A percentile compares a stretch with the other conserved stretches of the same genome.
phyloP scores from a whole-genome alignment of 2,329 filamentous ascomycete species.

The Aspergillus aculeatinus region DNA sequence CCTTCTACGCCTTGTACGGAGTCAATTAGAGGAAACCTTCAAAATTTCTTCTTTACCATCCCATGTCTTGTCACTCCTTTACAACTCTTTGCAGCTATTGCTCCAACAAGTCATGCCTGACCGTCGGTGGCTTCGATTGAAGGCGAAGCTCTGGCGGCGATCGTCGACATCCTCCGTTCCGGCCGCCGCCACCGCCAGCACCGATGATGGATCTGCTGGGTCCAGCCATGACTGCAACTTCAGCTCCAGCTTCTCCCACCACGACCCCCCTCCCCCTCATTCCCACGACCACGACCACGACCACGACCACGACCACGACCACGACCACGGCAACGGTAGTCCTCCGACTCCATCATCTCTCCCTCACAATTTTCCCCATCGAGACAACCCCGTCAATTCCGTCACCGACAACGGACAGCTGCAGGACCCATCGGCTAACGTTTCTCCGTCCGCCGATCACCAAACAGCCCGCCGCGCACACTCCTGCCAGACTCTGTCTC shows the following conservation, averaged over 20 bases:
- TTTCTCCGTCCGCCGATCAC: neutral
- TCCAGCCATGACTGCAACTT: slow-evolving; percentile 7
- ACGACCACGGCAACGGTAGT: neutral
- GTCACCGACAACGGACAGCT: neutral
- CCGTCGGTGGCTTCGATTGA: slow-evolving; percentile 36
- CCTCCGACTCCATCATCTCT: neutral
- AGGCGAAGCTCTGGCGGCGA: slow-evolving; percentile 39
- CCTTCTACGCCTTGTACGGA: neutral
- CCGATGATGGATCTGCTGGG: neutral
- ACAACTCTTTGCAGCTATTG: neutral
- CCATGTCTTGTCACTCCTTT: neutral
- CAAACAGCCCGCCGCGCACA: neutral
- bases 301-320: neutral
- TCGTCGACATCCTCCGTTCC: slow-evolving; percentile 28
- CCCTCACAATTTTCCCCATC: neutral
- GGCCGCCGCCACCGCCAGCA: slow-evolving; percentile 11
- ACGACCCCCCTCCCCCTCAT: neutral
- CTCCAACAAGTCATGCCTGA: slow-evolving; percentile 30
- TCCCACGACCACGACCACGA: neutral
- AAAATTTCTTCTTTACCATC: neutral
- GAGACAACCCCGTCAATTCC: neutral
- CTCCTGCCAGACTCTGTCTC: neutral
- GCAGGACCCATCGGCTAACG: neutral
- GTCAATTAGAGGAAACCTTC: neutral
- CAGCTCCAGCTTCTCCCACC: neutral